Evolutionary conservation across 768 basidiomycete species (phyloP).

Genomic region (Arthromyces matolae): DNA sequence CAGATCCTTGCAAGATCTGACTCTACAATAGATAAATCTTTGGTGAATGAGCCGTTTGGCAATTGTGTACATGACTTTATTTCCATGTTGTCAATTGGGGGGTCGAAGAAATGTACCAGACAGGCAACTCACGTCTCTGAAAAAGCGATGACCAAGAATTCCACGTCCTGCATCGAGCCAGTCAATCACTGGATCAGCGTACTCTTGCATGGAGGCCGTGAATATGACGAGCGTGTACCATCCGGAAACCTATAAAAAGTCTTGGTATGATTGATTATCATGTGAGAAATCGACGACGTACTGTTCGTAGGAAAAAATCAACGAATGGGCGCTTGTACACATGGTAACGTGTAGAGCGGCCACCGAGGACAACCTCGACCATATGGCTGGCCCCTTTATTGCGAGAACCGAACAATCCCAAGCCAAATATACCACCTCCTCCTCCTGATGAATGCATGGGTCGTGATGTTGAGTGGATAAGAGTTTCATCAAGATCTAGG

Average conservation of each 20-base stretch:
- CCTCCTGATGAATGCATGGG: slow-evolving; percentile 50
- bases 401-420: slow-evolving; percentile 47
- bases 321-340: slow-evolving; percentile 98
- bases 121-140: slow-evolving; percentile 89
- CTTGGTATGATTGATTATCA: slow-evolving; percentile 9
- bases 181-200: slow-evolving; percentile 99
- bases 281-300: slow-evolving; percentile 28
- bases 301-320: slow-evolving; percentile 90
- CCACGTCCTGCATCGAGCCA: slow-evolving; percentile 96
- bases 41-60: slow-evolving; percentile 91
- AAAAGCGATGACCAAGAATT: slow-evolving; percentile 82
- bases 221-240: slow-evolving; percentile 99
- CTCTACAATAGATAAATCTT: slow-evolving; percentile 86
- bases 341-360: slow-evolving; percentile 88
- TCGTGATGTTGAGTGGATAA: slow-evolving; percentile 94
- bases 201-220: slow-evolving; percentile 98
- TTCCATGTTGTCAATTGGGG: too few relatives aligned
- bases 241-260: slow-evolving; percentile 69
- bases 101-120: too few relatives aligned
- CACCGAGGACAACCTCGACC: slow-evolving; percentile 90
- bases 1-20: slow-evolving; percentile 89
- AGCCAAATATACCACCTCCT: slow-evolving; percentile 57
- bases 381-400: slow-evolving; percentile 77
- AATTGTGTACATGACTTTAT: slow-evolving; percentile 91
- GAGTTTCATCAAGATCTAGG: slow-evolving; percentile 95